These are phyloP conservation scores for Helichrysum umbraculigerum DNA, from an alignment of 129 eudicot species.

Conservation along the genomic window DNA sequence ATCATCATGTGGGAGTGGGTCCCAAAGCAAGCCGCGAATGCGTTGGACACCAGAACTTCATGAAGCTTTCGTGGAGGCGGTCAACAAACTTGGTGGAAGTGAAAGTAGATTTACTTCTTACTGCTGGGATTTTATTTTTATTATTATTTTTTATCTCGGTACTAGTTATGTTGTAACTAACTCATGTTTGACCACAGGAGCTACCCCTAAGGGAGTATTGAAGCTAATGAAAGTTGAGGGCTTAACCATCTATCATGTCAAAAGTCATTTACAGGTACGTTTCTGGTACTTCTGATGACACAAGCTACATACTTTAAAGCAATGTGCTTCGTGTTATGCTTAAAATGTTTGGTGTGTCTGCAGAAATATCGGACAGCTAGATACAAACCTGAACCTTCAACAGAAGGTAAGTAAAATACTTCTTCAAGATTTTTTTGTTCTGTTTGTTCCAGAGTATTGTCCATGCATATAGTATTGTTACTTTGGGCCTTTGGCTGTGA, in stretches of 20 bases:
- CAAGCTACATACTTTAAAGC: not conserved
- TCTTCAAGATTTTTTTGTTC: not conserved
- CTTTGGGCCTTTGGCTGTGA: slow-evolving; percentile 4
- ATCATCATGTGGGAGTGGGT: slow-evolving; percentile 55
- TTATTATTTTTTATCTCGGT: not conserved
- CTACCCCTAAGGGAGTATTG: slow-evolving; percentile 96
- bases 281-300: slow-evolving; percentile 7
- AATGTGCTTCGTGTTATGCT: slow-evolving; percentile 11
- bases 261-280: slow-evolving; percentile 92
- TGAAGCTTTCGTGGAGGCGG: slow-evolving; percentile 95
- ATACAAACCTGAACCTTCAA: slow-evolving; percentile 79
- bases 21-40: slow-evolving; percentile 81
- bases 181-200: slow-evolving; percentile 54
- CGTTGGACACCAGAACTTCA: slow-evolving; percentile 99
- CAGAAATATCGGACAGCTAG: slow-evolving; percentile 99
- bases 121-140: not conserved
- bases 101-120: slow-evolving; percentile 51
- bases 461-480: not conserved
- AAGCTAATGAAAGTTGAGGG: slow-evolving; percentile 90
- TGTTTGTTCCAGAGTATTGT: not conserved
- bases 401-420: slow-evolving; percentile 25
- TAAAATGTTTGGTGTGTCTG: slow-evolving; percentile 32
- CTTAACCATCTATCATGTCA: slow-evolving; percentile 92
- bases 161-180: not conserved
- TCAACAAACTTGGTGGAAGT: slow-evolving; percentile 94